Percentiles rank a stretch among this genome's conserved stretches.
phyloP scores from a whole-genome alignment of 176 grass and related monocot genomes.

The Triticum dicoccoides region DNA sequence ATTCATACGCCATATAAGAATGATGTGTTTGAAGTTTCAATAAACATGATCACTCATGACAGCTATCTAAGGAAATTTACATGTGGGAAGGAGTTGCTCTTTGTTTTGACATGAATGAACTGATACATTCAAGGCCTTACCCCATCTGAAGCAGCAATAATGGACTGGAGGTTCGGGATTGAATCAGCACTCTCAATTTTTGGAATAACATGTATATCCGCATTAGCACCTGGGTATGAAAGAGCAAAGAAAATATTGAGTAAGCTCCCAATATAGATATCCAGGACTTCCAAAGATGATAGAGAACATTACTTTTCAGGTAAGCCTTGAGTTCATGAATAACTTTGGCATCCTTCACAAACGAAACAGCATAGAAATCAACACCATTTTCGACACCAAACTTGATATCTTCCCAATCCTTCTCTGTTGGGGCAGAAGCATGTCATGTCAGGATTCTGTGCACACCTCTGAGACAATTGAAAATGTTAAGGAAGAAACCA shows the following conservation, averaged over 20 bases:
- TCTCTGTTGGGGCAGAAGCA: constrained; percentile 61
- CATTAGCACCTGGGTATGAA: constrained; percentile 66
- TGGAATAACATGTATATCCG: constrained; percentile 86
- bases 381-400: constrained; percentile 90
- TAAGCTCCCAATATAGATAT: constrained; percentile 25
- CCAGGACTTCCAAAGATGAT: constrained; percentile 9
- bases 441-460: constrained; percentile 26
- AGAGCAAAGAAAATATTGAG: constrained; percentile 27
- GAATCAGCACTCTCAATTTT: constrained; percentile 99
- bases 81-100: neutral
- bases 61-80: neutral
- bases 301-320: constrained; percentile 66
- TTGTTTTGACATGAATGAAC: constrained; percentile 20
- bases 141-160: constrained; percentile 99
- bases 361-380: constrained; percentile 99
- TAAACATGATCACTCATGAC: neutral
- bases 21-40: neutral
- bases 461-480: constrained; percentile 14
- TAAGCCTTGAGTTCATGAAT: constrained; percentile 91
- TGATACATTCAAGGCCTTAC: constrained; percentile 35
- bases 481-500: constrained; percentile 3
- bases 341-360: constrained; percentile 93
- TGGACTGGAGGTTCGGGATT: constrained; percentile 91
- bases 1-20: constrained; percentile 2
- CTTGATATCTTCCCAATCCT: constrained; percentile 99